Conservation (phyloP, 2,329 filamentous ascomycete genomes). For the Ceratocystis papillata region DNA sequence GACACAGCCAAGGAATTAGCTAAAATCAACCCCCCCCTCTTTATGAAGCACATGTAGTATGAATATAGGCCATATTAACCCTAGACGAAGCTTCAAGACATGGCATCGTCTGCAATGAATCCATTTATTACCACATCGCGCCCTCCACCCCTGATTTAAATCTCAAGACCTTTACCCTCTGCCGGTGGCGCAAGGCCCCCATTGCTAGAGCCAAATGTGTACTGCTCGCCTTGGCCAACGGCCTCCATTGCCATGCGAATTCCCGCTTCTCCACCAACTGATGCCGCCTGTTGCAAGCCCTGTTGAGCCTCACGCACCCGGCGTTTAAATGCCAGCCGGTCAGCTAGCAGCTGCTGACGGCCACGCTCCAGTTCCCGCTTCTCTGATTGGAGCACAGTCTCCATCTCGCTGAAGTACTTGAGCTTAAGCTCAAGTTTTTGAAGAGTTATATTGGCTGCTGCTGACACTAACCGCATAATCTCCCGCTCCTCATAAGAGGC, state of each 20-base stretch:
- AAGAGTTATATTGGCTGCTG: constrained; percentile 84
- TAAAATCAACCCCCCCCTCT: neutral
- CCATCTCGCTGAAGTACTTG: constrained; percentile 93
- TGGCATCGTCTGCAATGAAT: neutral
- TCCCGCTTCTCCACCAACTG: constrained; percentile 41
- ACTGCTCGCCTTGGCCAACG: constrained; percentile 39
- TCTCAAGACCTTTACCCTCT: constrained; percentile 21
- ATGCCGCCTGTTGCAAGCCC: constrained; percentile 48
- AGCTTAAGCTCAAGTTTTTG: constrained; percentile 95
- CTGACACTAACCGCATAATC: constrained; percentile 85
- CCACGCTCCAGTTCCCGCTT: constrained; percentile 84
- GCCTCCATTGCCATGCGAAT: constrained; percentile 39
- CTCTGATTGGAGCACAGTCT: constrained; percentile 82
- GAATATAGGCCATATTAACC: neutral
- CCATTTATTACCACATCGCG: neutral
- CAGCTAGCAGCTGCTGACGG: constrained; percentile 85
- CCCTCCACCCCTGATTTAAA: constrained; percentile 5
- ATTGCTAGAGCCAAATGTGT: constrained; percentile 41
- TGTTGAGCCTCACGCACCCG: constrained; percentile 76
- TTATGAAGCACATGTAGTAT: neutral
- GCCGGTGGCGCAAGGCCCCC: constrained; percentile 14
- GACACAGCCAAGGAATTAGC: neutral
- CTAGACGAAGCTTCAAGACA: neutral
- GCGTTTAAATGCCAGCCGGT: constrained; percentile 80
- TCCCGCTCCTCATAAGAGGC: constrained; percentile 95